These are phyloP conservation scores for Talaromyces borbonicus DNA, from an alignment of 495 filamentous ascomycete species.

Conservation along the genomic window DNA sequence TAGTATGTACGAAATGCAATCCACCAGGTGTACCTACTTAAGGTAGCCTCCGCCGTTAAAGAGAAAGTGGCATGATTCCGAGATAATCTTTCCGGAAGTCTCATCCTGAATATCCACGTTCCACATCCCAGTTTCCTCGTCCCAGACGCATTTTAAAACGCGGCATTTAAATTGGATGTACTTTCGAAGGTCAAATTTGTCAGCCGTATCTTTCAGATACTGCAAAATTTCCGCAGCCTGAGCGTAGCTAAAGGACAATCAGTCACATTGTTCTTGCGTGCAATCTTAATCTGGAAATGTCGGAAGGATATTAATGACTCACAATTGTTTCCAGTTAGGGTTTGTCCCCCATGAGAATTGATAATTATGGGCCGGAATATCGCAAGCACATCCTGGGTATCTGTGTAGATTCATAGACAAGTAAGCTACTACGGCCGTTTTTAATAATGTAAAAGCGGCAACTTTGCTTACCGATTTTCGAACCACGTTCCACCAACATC, in stretches of 20 bases:
- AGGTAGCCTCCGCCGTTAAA: conserved; percentile 42
- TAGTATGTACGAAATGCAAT: background rate
- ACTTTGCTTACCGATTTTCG: conserved; percentile 42
- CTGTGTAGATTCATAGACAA: background rate
- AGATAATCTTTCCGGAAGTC: background rate
- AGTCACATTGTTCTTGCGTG: background rate
- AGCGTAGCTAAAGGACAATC: conserved; percentile 20
- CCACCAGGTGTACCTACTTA: background rate
- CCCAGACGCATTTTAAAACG: conserved; percentile 17
- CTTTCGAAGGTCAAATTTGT: conserved; percentile 16
- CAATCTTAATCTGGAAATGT: background rate
- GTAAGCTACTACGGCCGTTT: conserved; percentile 12
- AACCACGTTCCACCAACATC: conserved; percentile 56
- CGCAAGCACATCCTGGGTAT: conserved; percentile 1
- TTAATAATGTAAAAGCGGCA: conserved; percentile 39
- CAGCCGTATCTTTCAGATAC: conserved; percentile 28
- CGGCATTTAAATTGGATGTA: conserved; percentile 15
- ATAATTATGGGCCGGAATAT: conserved; percentile 15
- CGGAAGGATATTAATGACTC: background rate
- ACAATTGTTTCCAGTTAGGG: conserved; percentile 37
- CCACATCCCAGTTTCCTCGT: conserved; percentile 23
- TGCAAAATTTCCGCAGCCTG: conserved; percentile 35
- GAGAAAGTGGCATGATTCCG: conserved; percentile 44
- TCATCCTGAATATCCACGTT: conserved; percentile 8
- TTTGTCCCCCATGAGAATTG: conserved; percentile 26